phyloP scores from a whole-genome alignment of 73 alveolate species.

The Tetrahymena thermophila region DNA sequence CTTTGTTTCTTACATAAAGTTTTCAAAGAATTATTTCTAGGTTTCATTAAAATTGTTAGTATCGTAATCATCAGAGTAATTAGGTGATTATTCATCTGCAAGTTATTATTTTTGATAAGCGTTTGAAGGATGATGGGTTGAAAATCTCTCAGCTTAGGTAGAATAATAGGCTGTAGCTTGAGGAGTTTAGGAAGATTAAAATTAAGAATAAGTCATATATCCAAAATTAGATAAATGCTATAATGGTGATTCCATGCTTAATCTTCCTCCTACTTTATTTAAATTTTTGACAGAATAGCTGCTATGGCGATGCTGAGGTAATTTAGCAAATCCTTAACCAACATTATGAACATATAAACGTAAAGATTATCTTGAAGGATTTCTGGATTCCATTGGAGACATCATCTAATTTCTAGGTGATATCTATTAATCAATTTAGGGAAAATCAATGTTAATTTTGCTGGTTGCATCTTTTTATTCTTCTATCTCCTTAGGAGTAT shows the following conservation, averaged over 20 bases:
- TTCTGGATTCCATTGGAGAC: neutral
- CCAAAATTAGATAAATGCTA: neutral
- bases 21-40: neutral
- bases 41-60: neutral
- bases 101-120: neutral
- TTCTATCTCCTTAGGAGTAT: neutral
- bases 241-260: neutral
- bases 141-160: neutral
- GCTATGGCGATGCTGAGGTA: neutral
- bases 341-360: neutral
- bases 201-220: neutral
- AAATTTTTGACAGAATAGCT: neutral
- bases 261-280: neutral
- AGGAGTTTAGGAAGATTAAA: neutral
- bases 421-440: neutral
- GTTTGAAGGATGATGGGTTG: neutral
- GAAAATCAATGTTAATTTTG: neutral
- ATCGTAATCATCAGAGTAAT: neutral
- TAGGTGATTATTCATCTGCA: neutral
- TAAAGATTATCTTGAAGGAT: neutral
- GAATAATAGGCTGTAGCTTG: neutral
- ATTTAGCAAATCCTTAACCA: neutral
- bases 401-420: neutral
- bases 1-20: neutral
- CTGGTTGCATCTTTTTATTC: neutral